Evolutionary conservation across 805 yeast genomes (phyloP).

Genomic region (Nakazawaea laoshanensis): DNA sequence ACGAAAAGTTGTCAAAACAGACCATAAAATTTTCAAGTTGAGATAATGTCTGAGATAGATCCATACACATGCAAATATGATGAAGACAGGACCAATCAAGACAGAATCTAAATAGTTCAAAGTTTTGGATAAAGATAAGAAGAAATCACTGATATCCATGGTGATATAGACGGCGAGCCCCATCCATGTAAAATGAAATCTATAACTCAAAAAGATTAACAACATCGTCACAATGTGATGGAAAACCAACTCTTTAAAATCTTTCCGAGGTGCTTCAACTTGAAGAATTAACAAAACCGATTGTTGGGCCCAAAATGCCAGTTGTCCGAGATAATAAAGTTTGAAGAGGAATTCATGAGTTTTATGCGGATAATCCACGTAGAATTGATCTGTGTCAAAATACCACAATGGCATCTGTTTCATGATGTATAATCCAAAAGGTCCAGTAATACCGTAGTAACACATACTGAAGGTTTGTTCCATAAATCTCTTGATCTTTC

Average conservation of each 20-base stretch:
- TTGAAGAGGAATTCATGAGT: slow-evolving; percentile 65
- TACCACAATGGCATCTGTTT: slow-evolving; percentile 77
- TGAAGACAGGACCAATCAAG: slow-evolving; percentile 55
- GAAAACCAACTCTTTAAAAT: slow-evolving; percentile 80
- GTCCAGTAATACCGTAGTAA: slow-evolving; percentile 76
- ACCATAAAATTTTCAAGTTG: slow-evolving; percentile 74
- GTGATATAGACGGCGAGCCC: slow-evolving; percentile 87
- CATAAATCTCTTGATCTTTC: slow-evolving; percentile 72
- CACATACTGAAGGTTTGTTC: slow-evolving; percentile 85
- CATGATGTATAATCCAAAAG: slow-evolving; percentile 88
- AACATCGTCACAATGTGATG: slow-evolving; percentile 91
- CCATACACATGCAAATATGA: slow-evolving; percentile 70
- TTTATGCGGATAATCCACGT: slow-evolving; percentile 74
- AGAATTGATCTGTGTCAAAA: slow-evolving; percentile 79
- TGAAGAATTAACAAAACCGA: slow-evolving; percentile 74
- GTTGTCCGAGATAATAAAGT: slow-evolving; percentile 81
- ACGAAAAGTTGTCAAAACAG: slow-evolving; percentile 76
- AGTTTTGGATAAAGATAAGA: slow-evolving; percentile 78
- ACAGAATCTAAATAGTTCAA: slow-evolving; percentile 73
- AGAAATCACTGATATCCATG: slow-evolving; percentile 93
- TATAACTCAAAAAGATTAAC: slow-evolving; percentile 77
- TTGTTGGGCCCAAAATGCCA: slow-evolving; percentile 97
- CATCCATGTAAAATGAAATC: slow-evolving; percentile 95
- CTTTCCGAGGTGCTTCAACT: slow-evolving; percentile 93
- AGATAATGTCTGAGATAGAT: slow-evolving; percentile 81